Conservation (phyloP, 2,329 filamentous ascomycete species). For the Claviceps capensis region DNA sequence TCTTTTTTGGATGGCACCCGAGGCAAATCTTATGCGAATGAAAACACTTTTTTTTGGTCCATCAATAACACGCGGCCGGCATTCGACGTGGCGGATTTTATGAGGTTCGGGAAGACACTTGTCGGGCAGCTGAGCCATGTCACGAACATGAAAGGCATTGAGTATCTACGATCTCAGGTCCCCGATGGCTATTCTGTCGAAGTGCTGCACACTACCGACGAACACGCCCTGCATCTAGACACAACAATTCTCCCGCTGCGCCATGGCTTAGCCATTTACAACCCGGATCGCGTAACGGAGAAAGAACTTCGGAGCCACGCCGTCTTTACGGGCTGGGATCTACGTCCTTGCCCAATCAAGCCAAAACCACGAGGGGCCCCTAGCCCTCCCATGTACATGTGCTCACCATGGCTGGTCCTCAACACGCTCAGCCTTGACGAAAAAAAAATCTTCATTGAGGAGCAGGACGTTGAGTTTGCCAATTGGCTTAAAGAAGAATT, state of each 20-base stretch:
- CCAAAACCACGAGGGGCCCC: conserved; percentile 6
- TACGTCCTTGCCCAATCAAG: conserved; percentile 12
- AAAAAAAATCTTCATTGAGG: conserved; percentile 15
- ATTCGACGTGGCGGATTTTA: conserved; percentile 21
- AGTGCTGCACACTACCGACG: conserved; percentile 13
- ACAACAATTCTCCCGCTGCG: conserved; percentile 17
- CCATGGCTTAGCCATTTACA: conserved; percentile 14
- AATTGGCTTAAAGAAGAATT: conserved; percentile 8
- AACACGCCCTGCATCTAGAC: conserved; percentile 20
- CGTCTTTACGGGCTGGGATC: conserved; percentile 15
- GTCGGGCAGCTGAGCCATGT: conserved; percentile 20
- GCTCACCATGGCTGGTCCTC: conserved; percentile 14
- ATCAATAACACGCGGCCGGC: conserved; percentile 20
- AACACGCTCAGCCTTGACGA: conserved; percentile 16
- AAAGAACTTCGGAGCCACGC: conserved; percentile 11
- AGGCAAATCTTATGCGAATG: background rate
- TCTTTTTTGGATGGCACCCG: background rate
- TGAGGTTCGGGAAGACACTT: conserved; percentile 18
- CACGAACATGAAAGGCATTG: conserved; percentile 18
- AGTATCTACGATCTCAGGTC: conserved; percentile 14
- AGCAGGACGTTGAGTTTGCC: conserved; percentile 10
- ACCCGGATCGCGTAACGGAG: conserved; percentile 13
- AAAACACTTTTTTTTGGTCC: conserved; percentile 9
- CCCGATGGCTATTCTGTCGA: conserved; percentile 17
- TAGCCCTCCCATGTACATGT: conserved; percentile 15